A percentile compares a stretch with the other conserved stretches of the same genome.
Conservation (phyloP, 192 early-diverging fungal genomes). For the Coemansia sp. region DNA sequence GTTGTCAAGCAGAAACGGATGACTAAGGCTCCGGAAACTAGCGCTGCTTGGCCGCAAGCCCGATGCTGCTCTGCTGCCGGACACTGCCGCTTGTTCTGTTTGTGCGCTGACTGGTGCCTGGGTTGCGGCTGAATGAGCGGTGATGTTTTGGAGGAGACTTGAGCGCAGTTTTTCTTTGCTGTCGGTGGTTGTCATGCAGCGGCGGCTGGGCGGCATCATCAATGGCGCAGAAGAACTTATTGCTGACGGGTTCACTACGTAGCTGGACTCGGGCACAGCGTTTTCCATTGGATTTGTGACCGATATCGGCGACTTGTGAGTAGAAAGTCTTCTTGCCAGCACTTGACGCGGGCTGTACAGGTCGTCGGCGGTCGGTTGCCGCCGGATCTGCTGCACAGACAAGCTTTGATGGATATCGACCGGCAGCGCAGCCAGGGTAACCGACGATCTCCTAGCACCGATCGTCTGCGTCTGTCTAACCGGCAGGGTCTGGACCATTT, state of each 20-base stretch:
- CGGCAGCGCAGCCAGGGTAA: neutral
- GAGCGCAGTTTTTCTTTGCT: neutral
- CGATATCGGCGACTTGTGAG: neutral
- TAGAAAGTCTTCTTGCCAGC: no score
- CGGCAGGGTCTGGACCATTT: slow-evolving; percentile 19
- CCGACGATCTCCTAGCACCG: slow-evolving; percentile 3
- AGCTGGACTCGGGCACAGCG: no score
- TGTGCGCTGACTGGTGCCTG: neutral
- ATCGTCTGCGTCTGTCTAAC: neutral
- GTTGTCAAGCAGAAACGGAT: slow-evolving; percentile 8
- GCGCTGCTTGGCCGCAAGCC: no score
- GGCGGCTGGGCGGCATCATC: neutral
- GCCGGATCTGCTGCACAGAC: slow-evolving; percentile 6
- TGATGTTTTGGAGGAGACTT: neutral
- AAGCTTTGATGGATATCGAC: neutral
- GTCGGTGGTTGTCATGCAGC: slow-evolving; percentile 2
- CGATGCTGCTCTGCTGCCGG: no score
- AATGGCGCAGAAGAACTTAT: no score
- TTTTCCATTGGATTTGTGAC: neutral
- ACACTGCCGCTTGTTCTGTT: neutral
- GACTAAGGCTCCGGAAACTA: slow-evolving; percentile 14
- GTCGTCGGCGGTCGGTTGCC: neutral
- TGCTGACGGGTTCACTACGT: no score
- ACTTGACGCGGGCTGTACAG: no score
- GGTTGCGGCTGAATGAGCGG: neutral